Percentiles rank a stretch among this genome's conserved stretches.
Conservation (phyloP, 2,329 filamentous ascomycete genomes). For the Mycosphaerella sp. region DNA sequence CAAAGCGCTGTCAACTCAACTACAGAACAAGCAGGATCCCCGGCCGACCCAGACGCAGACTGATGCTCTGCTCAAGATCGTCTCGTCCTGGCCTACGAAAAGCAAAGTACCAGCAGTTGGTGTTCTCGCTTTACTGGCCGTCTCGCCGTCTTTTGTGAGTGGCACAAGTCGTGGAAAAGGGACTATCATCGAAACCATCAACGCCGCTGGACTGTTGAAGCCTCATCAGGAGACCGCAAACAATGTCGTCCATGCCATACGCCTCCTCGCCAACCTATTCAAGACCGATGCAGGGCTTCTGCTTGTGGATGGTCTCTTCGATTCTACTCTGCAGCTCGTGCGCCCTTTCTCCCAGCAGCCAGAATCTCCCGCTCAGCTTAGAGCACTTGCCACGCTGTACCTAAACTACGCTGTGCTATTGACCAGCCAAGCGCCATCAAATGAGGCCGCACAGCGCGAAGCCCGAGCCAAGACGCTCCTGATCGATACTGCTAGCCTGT, state of each 20-base stretch:
- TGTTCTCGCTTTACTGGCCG: slow-evolving; percentile 74
- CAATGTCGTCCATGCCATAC: slow-evolving; percentile 78
- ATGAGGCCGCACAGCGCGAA: slow-evolving; percentile 27
- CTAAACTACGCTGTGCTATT: slow-evolving; percentile 80
- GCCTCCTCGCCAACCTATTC: slow-evolving; percentile 79
- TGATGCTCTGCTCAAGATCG: slow-evolving; percentile 56
- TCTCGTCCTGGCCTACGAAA: slow-evolving; percentile 70
- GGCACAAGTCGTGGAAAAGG: slow-evolving; percentile 47
- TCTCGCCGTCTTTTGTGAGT: slow-evolving; percentile 58
- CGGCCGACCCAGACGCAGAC: slow-evolving; percentile 40
- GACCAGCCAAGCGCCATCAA: slow-evolving; percentile 34
- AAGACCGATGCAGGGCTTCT: slow-evolving; percentile 62
- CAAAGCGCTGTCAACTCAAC: slow-evolving; percentile 52
- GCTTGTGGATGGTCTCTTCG: slow-evolving; percentile 51
- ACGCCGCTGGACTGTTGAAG: slow-evolving; percentile 53
- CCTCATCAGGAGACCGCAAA: slow-evolving; percentile 57
- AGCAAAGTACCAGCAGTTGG: slow-evolving; percentile 81
- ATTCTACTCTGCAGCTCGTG: slow-evolving; percentile 57
- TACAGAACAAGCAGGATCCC: slow-evolving; percentile 51
- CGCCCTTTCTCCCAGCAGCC: slow-evolving; percentile 53
- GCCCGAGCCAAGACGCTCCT: slow-evolving; percentile 30
- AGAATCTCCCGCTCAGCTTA: slow-evolving; percentile 59
- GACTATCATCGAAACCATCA: slow-evolving; percentile 57
- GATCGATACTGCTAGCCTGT: slow-evolving; percentile 28
- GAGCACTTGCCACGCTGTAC: slow-evolving; percentile 73